phyloP scores from a whole-genome alignment of 495 filamentous ascomycete genomes.

The Annulohypoxylon bovei region DNA sequence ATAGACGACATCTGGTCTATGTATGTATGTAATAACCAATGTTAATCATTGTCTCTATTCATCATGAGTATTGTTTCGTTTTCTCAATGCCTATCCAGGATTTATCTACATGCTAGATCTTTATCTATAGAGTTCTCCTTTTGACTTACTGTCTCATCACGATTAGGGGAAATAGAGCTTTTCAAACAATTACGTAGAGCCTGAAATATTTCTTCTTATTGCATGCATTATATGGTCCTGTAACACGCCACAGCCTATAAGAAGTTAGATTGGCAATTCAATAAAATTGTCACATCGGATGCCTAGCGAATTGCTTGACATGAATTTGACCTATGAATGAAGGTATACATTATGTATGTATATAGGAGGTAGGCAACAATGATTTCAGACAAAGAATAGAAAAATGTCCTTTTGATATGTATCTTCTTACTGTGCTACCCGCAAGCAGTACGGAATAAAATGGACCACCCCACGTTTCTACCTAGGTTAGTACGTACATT shows the following conservation, averaged over 20 bases:
- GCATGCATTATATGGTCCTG: conserved; percentile 32
- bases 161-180: neutral
- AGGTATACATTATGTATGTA: neutral
- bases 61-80: neutral
- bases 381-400: neutral
- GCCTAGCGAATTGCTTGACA: neutral
- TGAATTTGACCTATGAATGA: neutral
- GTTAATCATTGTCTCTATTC: neutral
- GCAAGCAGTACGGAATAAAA: neutral
- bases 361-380: neutral
- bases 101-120: neutral
- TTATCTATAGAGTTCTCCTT: neutral
- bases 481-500: neutral
- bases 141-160: neutral
- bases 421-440: neutral
- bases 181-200: neutral
- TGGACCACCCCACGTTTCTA: conserved; percentile 23
- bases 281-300: neutral
- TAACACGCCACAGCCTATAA: conserved; percentile 21
- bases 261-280: conserved; percentile 7
- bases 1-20: too few relatives aligned
- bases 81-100: neutral
- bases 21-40: too few relatives aligned
- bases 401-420: conserved; percentile 1
- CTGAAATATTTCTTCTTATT: conserved; percentile 11